Percentiles rank a stretch among this genome's conserved stretches.
Evolutionary conservation across 1,139 yeast species (phyloP).

Genomic region (Lipomyces yarrowii): DNA sequence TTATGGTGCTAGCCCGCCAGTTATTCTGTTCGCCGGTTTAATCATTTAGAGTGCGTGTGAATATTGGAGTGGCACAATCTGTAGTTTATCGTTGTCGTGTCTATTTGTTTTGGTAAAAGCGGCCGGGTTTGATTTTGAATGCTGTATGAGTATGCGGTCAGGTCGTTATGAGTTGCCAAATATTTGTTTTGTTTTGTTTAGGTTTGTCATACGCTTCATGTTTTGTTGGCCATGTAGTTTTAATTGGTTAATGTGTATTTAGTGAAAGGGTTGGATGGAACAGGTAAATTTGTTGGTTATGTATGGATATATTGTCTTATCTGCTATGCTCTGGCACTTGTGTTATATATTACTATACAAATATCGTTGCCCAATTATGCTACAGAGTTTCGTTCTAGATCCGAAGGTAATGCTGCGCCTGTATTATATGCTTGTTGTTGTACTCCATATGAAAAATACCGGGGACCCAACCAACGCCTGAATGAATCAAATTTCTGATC

Average conservation of each 20-base stretch:
- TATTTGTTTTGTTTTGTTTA: neutral
- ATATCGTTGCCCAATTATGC: neutral
- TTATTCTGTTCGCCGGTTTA: neutral
- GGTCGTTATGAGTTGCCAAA: neutral
- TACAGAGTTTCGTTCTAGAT: neutral
- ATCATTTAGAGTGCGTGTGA: neutral
- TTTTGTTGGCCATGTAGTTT: neutral
- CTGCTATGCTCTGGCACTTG: neutral
- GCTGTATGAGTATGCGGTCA: neutral
- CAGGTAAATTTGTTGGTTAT: neutral
- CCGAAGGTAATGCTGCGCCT: neutral
- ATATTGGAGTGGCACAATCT: neutral
- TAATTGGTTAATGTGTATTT: neutral
- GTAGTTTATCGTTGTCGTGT: neutral
- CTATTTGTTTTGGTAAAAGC: neutral
- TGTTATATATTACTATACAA: neutral
- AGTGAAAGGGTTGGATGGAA: neutral
- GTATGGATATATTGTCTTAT: neutral
- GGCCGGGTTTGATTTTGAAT: neutral
- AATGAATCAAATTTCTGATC: neutral
- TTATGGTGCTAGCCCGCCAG: neutral
- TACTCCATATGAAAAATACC: neutral
- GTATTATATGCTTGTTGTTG: neutral
- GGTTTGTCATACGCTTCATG: neutral
- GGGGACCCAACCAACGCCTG: too few relatives aligned